These are phyloP conservation scores for Daldinia grandis DNA, from an alignment of 495 filamentous ascomycete species.

Conservation along the genomic window DNA sequence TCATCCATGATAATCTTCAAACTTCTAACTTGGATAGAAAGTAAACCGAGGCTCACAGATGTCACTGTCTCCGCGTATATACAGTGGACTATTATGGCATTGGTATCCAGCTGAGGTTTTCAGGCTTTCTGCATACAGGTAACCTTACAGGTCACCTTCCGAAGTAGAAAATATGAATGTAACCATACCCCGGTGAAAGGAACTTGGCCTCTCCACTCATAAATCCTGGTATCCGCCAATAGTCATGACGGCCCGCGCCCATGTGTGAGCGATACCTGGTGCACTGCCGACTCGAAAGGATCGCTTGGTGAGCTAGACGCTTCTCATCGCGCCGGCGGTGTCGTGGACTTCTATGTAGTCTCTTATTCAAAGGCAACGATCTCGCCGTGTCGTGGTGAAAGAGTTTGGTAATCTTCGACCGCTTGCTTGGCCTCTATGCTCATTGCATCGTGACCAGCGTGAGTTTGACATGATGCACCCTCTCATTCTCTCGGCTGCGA, in stretches of 20 bases:
- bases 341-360: background rate
- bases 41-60: background rate
- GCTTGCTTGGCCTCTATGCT: background rate
- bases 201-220: constrained; percentile 9
- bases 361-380: background rate
- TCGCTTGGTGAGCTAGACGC: background rate
- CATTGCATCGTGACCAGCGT: background rate
- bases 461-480: constrained; percentile 31
- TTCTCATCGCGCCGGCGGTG: background rate
- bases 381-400: background rate
- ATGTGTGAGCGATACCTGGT: constrained; percentile 18
- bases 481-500: constrained; percentile 20
- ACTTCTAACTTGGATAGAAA: background rate
- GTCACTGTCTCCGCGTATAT: background rate
- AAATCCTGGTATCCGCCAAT: constrained; percentile 19
- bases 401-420: background rate
- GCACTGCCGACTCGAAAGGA: background rate
- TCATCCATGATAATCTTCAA: background rate
- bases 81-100: background rate
- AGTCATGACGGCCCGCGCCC: background rate
- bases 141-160: constrained; percentile 23
- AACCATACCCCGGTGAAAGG: constrained; percentile 16
- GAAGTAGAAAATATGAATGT: constrained; percentile 28
- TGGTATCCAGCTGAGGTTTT: background rate
- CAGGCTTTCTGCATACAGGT: background rate